Conservation (phyloP, 164 flowering plant species). For the Hamamelis virginiana region DNA sequence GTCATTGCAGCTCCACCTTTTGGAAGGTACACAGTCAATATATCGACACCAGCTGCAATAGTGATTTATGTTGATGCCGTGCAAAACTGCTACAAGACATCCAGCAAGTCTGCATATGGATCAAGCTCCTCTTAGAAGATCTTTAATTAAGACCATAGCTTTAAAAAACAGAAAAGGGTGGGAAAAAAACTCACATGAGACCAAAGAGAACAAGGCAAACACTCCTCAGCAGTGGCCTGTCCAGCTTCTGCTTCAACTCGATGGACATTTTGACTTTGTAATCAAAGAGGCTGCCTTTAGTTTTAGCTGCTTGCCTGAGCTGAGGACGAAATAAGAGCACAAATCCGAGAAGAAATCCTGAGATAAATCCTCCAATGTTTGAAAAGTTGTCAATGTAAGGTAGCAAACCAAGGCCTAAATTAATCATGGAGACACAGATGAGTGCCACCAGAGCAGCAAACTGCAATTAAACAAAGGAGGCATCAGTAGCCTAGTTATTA, state of each 20-base stretch:
- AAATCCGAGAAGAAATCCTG: slow-evolving; percentile 74
- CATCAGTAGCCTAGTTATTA: neutral
- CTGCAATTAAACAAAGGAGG: slow-evolving; percentile 35
- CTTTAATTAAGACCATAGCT: neutral
- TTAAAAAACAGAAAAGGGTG: neutral
- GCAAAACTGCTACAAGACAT: slow-evolving; percentile 43
- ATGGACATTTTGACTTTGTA: slow-evolving; percentile 36
- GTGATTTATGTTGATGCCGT: slow-evolving; percentile 45
- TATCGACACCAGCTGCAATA: slow-evolving; percentile 70
- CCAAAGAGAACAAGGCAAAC: slow-evolving; percentile 46
- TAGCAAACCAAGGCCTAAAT: slow-evolving; percentile 60
- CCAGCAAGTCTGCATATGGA: slow-evolving; percentile 52
- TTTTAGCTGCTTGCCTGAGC: slow-evolving; percentile 27
- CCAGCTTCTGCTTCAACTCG: slow-evolving; percentile 49
- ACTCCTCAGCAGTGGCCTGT: slow-evolving; percentile 55
- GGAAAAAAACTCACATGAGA: slow-evolving; percentile 50
- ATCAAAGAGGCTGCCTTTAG: slow-evolving; percentile 49
- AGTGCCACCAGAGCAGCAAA: slow-evolving; percentile 43
- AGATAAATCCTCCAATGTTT: slow-evolving; percentile 64
- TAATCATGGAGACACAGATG: slow-evolving; percentile 31
- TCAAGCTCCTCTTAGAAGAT: slow-evolving; percentile 2
- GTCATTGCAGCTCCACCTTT: slow-evolving; percentile 70
- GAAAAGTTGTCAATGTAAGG: slow-evolving; percentile 73
- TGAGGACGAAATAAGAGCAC: slow-evolving; percentile 55
- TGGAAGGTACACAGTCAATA: slow-evolving; percentile 63